phyloP scores from a whole-genome alignment of 2,329 filamentous ascomycete genomes.

The Colletotrichum truncatum region DNA sequence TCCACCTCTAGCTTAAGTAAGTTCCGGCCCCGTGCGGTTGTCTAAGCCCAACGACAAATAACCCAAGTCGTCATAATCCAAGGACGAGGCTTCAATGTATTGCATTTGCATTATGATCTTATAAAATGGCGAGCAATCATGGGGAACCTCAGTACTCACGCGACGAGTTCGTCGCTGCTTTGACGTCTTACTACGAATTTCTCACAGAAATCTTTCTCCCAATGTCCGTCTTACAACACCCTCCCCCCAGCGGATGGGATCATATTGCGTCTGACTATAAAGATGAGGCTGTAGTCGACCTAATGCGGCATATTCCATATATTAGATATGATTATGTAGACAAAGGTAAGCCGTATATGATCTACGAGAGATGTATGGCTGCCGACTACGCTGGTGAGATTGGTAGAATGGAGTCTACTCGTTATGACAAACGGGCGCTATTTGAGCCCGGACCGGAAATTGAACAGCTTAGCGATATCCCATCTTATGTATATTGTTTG shows the following conservation, averaged over 20 bases:
- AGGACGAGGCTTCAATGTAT: too few relatives aligned
- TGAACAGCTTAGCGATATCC: too few relatives aligned
- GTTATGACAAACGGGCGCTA: too few relatives aligned
- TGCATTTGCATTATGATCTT: too few relatives aligned
- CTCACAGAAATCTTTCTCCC: background rate
- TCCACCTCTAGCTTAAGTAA: too few relatives aligned
- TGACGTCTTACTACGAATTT: background rate
- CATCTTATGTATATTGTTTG: constrained; percentile 2
- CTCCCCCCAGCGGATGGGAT: background rate
- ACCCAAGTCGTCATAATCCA: too few relatives aligned
- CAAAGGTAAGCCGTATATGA: background rate
- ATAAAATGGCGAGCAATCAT: too few relatives aligned
- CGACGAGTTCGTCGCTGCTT: background rate
- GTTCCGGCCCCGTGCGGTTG: too few relatives aligned
- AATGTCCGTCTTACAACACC: background rate
- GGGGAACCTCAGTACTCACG: background rate
- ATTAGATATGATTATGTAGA: background rate
- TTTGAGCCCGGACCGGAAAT: too few relatives aligned
- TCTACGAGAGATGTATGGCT: background rate
- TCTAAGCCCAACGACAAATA: too few relatives aligned
- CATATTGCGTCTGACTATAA: background rate
- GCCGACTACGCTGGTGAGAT: background rate
- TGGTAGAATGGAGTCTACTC: background rate
- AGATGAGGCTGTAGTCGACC: background rate
- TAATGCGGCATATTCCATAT: background rate